Evolutionary conservation across 164 flowering plant species (phyloP), one percentile per base, ranked within the genome.

Genomic region (Piper betle): DNA sequence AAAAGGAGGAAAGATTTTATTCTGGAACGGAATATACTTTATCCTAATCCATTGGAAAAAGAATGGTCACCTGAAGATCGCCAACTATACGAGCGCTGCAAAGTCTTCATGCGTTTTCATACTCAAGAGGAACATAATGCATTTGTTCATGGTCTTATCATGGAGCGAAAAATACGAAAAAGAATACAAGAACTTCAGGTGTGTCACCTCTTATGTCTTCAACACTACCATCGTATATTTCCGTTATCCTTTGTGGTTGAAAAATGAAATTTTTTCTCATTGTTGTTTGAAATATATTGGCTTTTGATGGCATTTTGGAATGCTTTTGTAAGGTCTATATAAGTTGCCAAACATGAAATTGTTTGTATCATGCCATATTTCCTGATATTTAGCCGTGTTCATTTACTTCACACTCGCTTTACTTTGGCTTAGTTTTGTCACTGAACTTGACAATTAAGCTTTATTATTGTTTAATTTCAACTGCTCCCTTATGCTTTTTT

Each of bases 181-280:
- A 81, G 82, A 79, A 86, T 93, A 69, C 80, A 81, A 71, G 84
- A 84, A 53, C 94, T 93, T 63, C 85, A 93, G 96, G 97, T 93
- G 57, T 62, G 15, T 43, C 38, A 16, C 58, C 39, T 33, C 0
- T 4, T 20, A 55, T n/a, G 2, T 55, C 18, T n/a, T 18, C 20
- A 18, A 19, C 57, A n/a, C 39, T 15, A 2, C 6, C 50, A 3
- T 2, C 50, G 12, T 15, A 3, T 43, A 10, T 15, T 43, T 7
- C 10, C 50, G 2, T 43, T 43, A 2, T 43, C 10, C 12, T 8
- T 10, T 6, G n/a, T n/a, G n/a, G n/a, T n/a, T n/a, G n/a, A 15
- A 6, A 3, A 8, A 6, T 43, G 12, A 15, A 43, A 43, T n/a
- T n/a, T n/a, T n/a, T n/a, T n/a, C n/a, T n/a, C n/a, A n/a, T n/a